Evolutionary conservation across 441 rosid genomes (phyloP).

Genomic region (Erodium chrysanthum): DNA sequence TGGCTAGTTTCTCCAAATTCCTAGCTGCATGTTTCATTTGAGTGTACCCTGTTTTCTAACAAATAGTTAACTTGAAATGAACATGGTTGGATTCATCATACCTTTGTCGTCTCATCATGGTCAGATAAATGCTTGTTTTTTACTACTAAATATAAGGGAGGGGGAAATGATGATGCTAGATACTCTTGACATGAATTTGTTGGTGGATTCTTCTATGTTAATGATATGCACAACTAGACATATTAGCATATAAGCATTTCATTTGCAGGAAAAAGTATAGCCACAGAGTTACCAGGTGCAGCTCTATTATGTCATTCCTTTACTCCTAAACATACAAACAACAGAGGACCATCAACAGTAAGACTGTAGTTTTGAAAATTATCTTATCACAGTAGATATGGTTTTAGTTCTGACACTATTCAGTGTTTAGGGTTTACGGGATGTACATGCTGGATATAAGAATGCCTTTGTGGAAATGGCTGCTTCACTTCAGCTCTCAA

Average conservation of each 20-base stretch:
- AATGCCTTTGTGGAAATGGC: conserved; percentile 56
- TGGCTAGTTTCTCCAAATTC: no score
- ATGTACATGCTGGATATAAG: conserved; percentile 50
- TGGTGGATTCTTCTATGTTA: conserved; percentile 5
- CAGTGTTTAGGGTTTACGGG: conserved; percentile 39
- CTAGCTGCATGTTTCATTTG: no score
- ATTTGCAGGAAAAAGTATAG: conserved; percentile 44
- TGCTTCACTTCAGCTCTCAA: conserved; percentile 68
- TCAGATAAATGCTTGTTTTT: no score
- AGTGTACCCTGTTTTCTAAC: no score
- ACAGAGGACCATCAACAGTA: conserved; percentile 39
- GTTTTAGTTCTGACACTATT: conserved; percentile 18
- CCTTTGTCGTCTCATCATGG: no score
- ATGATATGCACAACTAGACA: background rate
- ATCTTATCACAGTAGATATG: conserved; percentile 17
- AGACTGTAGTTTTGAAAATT: conserved; percentile 18
- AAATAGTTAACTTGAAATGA: no score
- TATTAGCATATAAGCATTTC: conserved; percentile 12
- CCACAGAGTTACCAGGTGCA: conserved; percentile 69
- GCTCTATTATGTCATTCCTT: conserved; percentile 60
- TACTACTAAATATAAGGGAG: no score
- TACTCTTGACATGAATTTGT: no score
- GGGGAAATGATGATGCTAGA: no score
- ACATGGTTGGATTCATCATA: no score
- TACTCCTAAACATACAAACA: conserved; percentile 41